A percentile compares a stretch with the other conserved stretches of the same genome.
phyloP scores from a whole-genome alignment of 2,329 filamentous ascomycete genomes.

The Xylaria sp. region DNA sequence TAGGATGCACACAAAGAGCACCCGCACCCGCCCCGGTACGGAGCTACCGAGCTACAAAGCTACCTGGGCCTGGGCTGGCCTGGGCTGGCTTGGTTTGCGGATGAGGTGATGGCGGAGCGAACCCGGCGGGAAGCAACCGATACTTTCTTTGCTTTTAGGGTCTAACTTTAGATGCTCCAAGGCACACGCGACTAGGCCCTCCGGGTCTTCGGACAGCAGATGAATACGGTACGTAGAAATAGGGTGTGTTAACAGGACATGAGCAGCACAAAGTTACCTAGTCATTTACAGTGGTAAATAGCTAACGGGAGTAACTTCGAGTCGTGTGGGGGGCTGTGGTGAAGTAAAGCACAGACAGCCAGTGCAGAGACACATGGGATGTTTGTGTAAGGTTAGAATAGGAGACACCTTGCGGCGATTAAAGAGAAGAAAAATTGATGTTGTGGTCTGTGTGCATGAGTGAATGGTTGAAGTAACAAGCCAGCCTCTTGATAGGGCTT shows the following conservation, averaged over 20 bases:
- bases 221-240: neutral
- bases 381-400: neutral
- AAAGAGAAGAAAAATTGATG: neutral
- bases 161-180: slow-evolving; percentile 9
- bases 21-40: neutral
- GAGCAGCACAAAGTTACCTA: slow-evolving; percentile 35
- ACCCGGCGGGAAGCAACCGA: neutral
- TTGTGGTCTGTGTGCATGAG: neutral
- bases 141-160: neutral
- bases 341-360: slow-evolving; percentile 28
- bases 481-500: slow-evolving; percentile 6
- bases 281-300: slow-evolving; percentile 27
- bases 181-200: neutral
- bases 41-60: slow-evolving; percentile 28
- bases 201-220: slow-evolving; percentile 5
- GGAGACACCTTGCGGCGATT: neutral
- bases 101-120: neutral
- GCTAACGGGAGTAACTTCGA: neutral
- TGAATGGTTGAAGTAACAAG: neutral
- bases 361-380: slow-evolving; percentile 27
- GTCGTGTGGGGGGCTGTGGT: slow-evolving; percentile 24
- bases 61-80: slow-evolving; percentile 18
- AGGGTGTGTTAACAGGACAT: slow-evolving; percentile 8
- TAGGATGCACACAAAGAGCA: slow-evolving; percentile 31
- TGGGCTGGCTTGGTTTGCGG: slow-evolving; percentile 5